Evolutionary conservation across 345 rosid species (phyloP).

Genomic region (Gossypioides kirkii): DNA sequence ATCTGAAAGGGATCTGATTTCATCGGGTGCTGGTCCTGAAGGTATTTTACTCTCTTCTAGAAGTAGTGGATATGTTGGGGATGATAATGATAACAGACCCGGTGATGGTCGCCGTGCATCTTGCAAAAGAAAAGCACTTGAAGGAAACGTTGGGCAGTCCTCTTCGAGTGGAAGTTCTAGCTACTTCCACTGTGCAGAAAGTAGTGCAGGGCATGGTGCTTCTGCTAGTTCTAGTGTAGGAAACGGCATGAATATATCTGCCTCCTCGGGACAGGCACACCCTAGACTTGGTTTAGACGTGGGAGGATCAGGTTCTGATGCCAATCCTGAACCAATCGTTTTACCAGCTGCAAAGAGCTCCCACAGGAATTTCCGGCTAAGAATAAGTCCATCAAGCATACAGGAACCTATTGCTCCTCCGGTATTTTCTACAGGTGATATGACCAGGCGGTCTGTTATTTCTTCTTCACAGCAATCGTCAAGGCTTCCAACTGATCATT

Average conservation of each 20-base stretch:
- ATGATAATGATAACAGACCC: conserved; percentile 34
- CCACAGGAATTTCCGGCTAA: conserved; percentile 48
- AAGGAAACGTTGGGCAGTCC: conserved; percentile 54
- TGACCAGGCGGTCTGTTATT: conserved; percentile 35
- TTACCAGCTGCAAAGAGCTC: conserved; percentile 40
- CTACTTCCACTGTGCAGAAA: conserved; percentile 49
- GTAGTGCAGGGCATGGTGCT: conserved; percentile 41
- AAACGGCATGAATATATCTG: conserved; percentile 35
- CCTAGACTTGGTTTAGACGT: conserved; percentile 45
- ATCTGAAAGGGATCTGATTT: conserved; percentile 29
- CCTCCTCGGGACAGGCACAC: conserved; percentile 36
- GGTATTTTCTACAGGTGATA: conserved; percentile 43
- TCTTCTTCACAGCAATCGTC: conserved; percentile 40
- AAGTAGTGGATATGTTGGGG: conserved; percentile 32
- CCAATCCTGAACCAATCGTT: conserved; percentile 33
- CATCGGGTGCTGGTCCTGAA: conserved; percentile 31
- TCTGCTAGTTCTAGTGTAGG: conserved; percentile 30
- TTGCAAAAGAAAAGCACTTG: conserved; percentile 78
- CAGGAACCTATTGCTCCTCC: conserved; percentile 35
- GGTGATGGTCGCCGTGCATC: conserved; percentile 56
- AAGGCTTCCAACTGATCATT: conserved; percentile 42
- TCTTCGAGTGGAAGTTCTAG: conserved; percentile 50
- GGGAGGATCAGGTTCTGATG: conserved; percentile 36
- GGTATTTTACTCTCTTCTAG: conserved; percentile 34
- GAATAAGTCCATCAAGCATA: conserved; percentile 49